Evolutionary conservation across 371 early-diverging fungal genomes (phyloP).

Genomic region (Actinomortierella ambigua): DNA sequence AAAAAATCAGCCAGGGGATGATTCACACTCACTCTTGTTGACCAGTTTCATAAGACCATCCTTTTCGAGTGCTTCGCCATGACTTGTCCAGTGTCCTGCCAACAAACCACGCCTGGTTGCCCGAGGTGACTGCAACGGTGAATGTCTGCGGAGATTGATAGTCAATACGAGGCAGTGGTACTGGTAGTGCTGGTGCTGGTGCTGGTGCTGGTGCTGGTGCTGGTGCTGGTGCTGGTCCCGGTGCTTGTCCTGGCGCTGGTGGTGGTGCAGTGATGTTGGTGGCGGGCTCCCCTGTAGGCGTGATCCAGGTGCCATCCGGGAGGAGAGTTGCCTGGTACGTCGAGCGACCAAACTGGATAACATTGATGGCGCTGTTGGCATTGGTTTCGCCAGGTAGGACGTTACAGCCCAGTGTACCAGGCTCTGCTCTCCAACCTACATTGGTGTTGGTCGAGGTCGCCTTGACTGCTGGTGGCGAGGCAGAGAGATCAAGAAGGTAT

Average conservation of each 20-base stretch:
- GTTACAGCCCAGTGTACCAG: slow-evolving; percentile 30
- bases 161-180: slow-evolving; percentile 2
- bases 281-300: background rate
- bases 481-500: slow-evolving; percentile 17
- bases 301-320: slow-evolving; percentile 38
- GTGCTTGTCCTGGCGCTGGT: slow-evolving; percentile 19
- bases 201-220: no score
- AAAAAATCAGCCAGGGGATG: background rate
- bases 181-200: slow-evolving; percentile 6
- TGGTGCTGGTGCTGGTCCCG: no score
- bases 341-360: slow-evolving; percentile 25
- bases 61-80: slow-evolving; percentile 25
- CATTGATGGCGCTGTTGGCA: slow-evolving; percentile 13
- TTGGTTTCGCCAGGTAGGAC: slow-evolving; percentile 13
- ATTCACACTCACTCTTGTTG: slow-evolving; percentile 21
- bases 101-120: slow-evolving; percentile 26
- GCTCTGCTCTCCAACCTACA: background rate
- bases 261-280: slow-evolving; percentile 6
- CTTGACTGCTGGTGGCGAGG: slow-evolving; percentile 17
- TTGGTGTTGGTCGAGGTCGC: slow-evolving; percentile 16
- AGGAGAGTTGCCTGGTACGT: slow-evolving; percentile 16
- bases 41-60: slow-evolving; percentile 5
- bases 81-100: slow-evolving; percentile 4
- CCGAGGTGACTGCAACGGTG: slow-evolving; percentile 18
- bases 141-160: slow-evolving; percentile 23